Conservation (phyloP, 2,329 filamentous ascomycete genomes). For the Xylaria polymorpha region DNA sequence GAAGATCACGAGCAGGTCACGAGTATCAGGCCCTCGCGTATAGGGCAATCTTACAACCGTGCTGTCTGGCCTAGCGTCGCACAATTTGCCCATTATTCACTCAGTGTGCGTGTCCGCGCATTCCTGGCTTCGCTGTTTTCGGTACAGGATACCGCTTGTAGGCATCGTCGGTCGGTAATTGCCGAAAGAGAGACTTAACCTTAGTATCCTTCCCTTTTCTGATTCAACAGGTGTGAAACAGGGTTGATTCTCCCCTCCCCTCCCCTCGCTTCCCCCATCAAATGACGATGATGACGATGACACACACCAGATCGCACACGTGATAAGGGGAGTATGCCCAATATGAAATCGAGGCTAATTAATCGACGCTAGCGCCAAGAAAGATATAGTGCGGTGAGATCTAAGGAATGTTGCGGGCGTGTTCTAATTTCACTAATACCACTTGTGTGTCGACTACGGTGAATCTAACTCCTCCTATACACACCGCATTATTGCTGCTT, state of each 20-base stretch:
- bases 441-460: not conserved
- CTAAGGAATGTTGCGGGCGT: slow-evolving; percentile 6
- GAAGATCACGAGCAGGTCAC: slow-evolving; percentile 20
- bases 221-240: slow-evolving; percentile 29
- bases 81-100: slow-evolving; percentile 4
- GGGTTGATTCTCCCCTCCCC: not conserved
- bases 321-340: slow-evolving; percentile 13
- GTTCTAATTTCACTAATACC: slow-evolving; percentile 19
- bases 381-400: slow-evolving; percentile 2
- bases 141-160: not conserved
- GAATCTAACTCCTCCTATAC: slow-evolving; percentile 10
- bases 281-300: slow-evolving; percentile 28
- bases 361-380: not conserved
- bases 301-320: slow-evolving; percentile 20
- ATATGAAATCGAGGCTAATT: not conserved
- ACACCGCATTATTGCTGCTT: slow-evolving; percentile 17
- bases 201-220: not conserved
- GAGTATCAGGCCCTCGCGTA: slow-evolving; percentile 5
- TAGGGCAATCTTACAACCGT: slow-evolving; percentile 13
- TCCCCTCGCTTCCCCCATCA: not conserved
- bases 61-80: slow-evolving; percentile 3
- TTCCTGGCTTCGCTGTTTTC: not conserved
- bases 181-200: not conserved
- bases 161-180: slow-evolving; percentile 12
- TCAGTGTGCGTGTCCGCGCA: not conserved